A percentile compares a stretch with the other conserved stretches of the same genome.
Conservation (phyloP, 1,284 basidiomycete genomes). For the Apiotrichum laibachii region DNA sequence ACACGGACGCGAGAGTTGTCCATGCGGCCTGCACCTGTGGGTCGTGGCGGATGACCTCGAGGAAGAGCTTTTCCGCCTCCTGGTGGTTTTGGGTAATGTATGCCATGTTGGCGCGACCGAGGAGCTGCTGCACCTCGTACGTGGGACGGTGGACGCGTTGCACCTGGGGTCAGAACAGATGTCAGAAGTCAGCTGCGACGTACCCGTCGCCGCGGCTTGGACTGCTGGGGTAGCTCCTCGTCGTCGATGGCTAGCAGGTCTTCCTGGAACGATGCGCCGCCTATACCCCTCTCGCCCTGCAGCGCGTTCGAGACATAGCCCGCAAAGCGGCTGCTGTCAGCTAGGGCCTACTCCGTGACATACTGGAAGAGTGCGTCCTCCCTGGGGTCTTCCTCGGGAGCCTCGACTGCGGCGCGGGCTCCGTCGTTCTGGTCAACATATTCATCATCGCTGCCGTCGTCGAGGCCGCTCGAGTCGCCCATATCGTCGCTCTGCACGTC, state of each 20-base stretch:
- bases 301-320: constrained; percentile 28
- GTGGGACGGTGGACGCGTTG: constrained; percentile 64
- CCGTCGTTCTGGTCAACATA: constrained; percentile 15
- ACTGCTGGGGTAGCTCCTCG: constrained; percentile 29
- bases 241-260: constrained; percentile 32
- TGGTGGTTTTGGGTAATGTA: constrained; percentile 68
- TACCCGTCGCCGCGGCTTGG: constrained; percentile 10
- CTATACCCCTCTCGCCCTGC: constrained; percentile 15
- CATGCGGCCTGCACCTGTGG: constrained; percentile 79
- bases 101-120: constrained; percentile 83
- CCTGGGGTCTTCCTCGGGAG: constrained; percentile 6
- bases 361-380: constrained; percentile 38
- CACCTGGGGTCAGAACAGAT: constrained; percentile 25
- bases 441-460: constrained; percentile 24
- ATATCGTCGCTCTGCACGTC: constrained; percentile 5
- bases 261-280: constrained; percentile 23
- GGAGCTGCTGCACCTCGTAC: constrained; percentile 72
- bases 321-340: constrained; percentile 34
- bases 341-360: background rate
- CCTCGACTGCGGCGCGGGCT: constrained; percentile 1
- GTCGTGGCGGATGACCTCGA: constrained; percentile 91
- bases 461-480: constrained; percentile 28
- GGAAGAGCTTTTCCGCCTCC: constrained; percentile 73
- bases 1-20: constrained; percentile 78
- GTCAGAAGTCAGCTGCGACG: background rate